These are phyloP conservation scores for Mucor racemosus DNA, from an alignment of 371 early-diverging fungal species.

Conservation along the genomic window DNA sequence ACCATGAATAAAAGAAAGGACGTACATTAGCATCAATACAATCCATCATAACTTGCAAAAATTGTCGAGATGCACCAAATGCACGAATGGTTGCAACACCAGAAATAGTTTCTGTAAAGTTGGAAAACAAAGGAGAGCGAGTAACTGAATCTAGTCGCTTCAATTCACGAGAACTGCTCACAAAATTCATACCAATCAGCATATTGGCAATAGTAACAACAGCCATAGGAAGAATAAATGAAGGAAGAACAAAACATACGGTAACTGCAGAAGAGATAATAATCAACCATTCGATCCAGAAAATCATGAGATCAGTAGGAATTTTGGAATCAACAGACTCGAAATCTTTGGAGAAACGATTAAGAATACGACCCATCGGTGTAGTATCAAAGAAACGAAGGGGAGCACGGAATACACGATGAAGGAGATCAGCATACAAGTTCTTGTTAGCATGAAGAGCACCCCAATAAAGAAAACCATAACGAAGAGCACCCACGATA, in stretches of 20 bases:
- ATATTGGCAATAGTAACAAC: conserved; percentile 55
- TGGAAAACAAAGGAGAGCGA: conserved; percentile 73
- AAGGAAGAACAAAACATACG: conserved; percentile 36
- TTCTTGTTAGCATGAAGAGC: conserved; percentile 58
- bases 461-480: conserved; percentile 45
- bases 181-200: conserved; percentile 61
- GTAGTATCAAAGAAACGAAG: conserved; percentile 90
- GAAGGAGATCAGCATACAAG: conserved; percentile 57
- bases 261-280: conserved; percentile 41
- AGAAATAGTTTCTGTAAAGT: conserved; percentile 71
- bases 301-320: conserved; percentile 48
- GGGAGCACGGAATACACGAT: conserved; percentile 66
- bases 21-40: conserved; percentile 67
- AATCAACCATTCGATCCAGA: conserved; percentile 62
- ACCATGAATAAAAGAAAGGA: conserved; percentile 81
- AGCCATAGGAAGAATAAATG: conserved; percentile 59
- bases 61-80: conserved; percentile 66
- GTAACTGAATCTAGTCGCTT: conserved; percentile 79
- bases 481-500: conserved; percentile 32
- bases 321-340: conserved; percentile 45
- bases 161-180: conserved; percentile 73
- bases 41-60: conserved; percentile 55
- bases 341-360: conserved; percentile 77
- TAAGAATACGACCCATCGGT: conserved; percentile 89
- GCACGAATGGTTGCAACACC: conserved; percentile 76